Evolutionary conservation across 768 basidiomycete genomes (phyloP).

Genomic region (Agaricus subrufescens): DNA sequence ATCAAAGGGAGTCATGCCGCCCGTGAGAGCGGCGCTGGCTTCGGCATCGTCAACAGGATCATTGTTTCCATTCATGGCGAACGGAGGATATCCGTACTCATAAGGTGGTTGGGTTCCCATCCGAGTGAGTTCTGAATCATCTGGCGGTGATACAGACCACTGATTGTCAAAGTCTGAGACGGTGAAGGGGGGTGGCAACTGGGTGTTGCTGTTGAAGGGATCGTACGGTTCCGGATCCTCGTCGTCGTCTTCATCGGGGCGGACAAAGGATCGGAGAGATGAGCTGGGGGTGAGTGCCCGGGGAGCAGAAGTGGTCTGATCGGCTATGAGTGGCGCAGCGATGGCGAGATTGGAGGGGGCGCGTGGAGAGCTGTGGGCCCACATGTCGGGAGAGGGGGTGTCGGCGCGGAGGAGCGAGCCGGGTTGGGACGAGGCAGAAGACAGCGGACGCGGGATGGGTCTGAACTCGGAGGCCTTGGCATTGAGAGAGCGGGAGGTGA

Average conservation of each 20-base stretch:
- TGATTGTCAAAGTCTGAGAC: slow-evolving; percentile 58
- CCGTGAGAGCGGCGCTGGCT: slow-evolving; percentile 59
- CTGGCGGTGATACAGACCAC: slow-evolving; percentile 18
- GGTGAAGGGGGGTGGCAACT: slow-evolving; percentile 48
- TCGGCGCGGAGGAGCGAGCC: slow-evolving; percentile 58
- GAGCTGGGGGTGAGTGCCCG: slow-evolving; percentile 68
- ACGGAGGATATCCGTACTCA: slow-evolving; percentile 9
- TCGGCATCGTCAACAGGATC: slow-evolving; percentile 36
- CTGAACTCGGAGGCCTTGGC: slow-evolving; percentile 90
- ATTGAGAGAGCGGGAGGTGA: slow-evolving; percentile 80
- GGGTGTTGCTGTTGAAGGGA: slow-evolving; percentile 54
- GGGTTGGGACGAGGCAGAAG: slow-evolving; percentile 64
- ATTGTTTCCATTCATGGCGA: slow-evolving; percentile 12
- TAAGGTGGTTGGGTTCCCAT: slow-evolving; percentile 24
- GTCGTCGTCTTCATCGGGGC: slow-evolving; percentile 64
- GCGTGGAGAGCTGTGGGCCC: slow-evolving; percentile 72
- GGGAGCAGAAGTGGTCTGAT: slow-evolving; percentile 40
- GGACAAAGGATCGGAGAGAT: slow-evolving; percentile 58
- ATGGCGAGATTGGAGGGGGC: slow-evolving; percentile 85
- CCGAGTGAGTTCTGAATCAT: slow-evolving; percentile 6
- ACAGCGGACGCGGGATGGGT: slow-evolving; percentile 76
- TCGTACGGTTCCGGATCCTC: slow-evolving; percentile 70
- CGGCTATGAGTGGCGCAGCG: slow-evolving; percentile 83
- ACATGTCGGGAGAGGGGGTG: slow-evolving; percentile 86
- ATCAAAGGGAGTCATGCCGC: slow-evolving; percentile 97